Base-by-base conservation (phyloP, 148 eudicot species). In the Silene uniflora region DNA sequence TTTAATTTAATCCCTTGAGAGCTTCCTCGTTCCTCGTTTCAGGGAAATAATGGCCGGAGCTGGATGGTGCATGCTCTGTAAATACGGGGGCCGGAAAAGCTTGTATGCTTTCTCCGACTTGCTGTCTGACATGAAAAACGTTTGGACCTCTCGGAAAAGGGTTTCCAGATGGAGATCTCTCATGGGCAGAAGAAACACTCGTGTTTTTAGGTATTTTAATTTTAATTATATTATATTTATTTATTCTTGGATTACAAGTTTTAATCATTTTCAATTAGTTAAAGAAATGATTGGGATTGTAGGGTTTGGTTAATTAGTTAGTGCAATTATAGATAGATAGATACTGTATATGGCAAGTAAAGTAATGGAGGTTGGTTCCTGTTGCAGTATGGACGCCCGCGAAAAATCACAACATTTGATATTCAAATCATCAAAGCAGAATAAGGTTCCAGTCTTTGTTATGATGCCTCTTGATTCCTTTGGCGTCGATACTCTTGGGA, bases 391-490 rank as follows among this genome's bases (percentile, higher is more conserved):
- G 89, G 91, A 88, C 84, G 89, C 85, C 16, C 84, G 78, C 47
- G 91, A 88, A 84, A 86, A 80, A 79, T 86, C 91, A 62, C 83
- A 80, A 74, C 84, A 84, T 27, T 62, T 77, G 54, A 79, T 84
- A 69, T 81, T 77, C 27, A 82, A 83, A 74, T 84, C 87, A 71
- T 85, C 87, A 22, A 86, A 79, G 66, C 89, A 88, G 73, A 86
- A 83, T 64, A 84, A 80, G 79, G 84, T 88, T 47, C 91, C 91
- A 1, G 83, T 88, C 65, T 88, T 78, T 71, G 87, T 88, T 55
- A 88, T 86, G 89, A 86, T 88, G 91, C 91, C 91, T 17, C 66
- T 86, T 56, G 91, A 88, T 73, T 84, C 86, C 56, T 78, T 86
- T 76, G 82, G 81, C 49, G 55, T 80, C 49, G 89, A 88, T 78